Evolutionary conservation across 1,284 basidiomycete genomes (phyloP), one percentile per base, ranked within the genome.

Genomic region (Gomphus bonarii): DNA sequence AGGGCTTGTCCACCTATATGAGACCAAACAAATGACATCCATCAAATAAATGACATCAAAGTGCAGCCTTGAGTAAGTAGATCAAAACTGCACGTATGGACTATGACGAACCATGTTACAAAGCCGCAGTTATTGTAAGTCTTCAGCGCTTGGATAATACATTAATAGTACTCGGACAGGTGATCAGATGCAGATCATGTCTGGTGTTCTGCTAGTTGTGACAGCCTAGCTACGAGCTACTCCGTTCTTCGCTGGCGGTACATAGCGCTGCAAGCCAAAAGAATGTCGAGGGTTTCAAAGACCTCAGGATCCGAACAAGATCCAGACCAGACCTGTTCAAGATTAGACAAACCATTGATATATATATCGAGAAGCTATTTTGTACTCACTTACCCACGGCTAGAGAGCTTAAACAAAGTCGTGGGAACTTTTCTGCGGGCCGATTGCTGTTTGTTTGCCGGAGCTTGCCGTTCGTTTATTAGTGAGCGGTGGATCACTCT

Each of bases 201-300:
- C 42, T 2, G 20, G 42, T 43, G 11, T 18, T 22, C 42, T 8
- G 2, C 18, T 11, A 55, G 12, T 44, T 35, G 20, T 14, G 33
- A 47, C 22, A 58, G n/a, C 51, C 56, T 50, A 35, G 56, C 40
- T n/a, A 43, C 28, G 28, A 58, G 36, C 28, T 58, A 50, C 22
- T 40, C 56, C 20, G 14, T 28, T 22, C 44, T 50, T 36, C 56
- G 38, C 31, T 44, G 22, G 14, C 18, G 9, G 50, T 35, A 58
- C 35, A 42, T 42, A 30, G 56, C 40, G 18, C 56, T 58, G 22
- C 25, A 2, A 46, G 20, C 31, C 16, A 14, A 44, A 11, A 58
- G 35, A 25, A 58, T 50, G n/a, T 58, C 56, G 31, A 58, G 50
- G 16, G 33, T 47, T 47, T 58, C 56, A 46, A 52, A 58, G 9